A percentile compares a stretch with the other conserved stretches of the same genome.
Conservation (phyloP, 1,139 yeast genomes). For the Zygotorulaspora mrakii region DNA sequence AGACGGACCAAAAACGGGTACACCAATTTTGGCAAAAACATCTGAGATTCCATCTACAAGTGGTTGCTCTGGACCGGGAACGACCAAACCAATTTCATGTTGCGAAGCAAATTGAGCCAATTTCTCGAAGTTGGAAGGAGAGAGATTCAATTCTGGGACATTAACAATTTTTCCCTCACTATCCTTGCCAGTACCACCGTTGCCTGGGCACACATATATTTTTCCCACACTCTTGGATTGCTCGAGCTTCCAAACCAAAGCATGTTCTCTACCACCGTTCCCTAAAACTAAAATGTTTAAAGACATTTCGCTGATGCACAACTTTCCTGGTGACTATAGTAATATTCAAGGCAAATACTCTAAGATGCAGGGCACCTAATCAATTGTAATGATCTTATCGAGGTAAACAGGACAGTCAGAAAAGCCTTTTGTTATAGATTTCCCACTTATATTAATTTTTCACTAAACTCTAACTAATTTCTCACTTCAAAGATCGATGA, state of each 20-base stretch:
- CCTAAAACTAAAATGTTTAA: slow-evolving; percentile 83
- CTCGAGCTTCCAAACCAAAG: slow-evolving; percentile 85
- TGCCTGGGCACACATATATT: slow-evolving; percentile 94
- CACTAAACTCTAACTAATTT: slow-evolving; percentile 2
- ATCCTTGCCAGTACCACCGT: slow-evolving; percentile 77
- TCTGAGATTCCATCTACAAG: slow-evolving; percentile 87
- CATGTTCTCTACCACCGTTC: slow-evolving; percentile 99
- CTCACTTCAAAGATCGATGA: slow-evolving; percentile 5
- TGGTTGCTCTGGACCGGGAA: slow-evolving; percentile 99
- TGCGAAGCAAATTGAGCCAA: slow-evolving; percentile 66
- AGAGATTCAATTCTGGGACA: slow-evolving; percentile 57
- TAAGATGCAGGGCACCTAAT: slow-evolving; percentile 3
- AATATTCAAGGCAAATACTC: background rate
- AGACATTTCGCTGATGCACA: slow-evolving; percentile 28
- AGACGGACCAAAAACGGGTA: slow-evolving; percentile 95
- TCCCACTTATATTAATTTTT: too few relatives aligned
- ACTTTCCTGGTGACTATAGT: background rate
- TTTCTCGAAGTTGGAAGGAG: slow-evolving; percentile 55
- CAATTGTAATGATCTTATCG: background rate
- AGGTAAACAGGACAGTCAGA: background rate
- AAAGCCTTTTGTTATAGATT: background rate
- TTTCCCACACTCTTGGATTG: slow-evolving; percentile 69
- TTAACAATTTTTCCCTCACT: slow-evolving; percentile 56
- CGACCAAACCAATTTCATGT: slow-evolving; percentile 65
- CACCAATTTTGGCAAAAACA: slow-evolving; percentile 69